A percentile compares a stretch with the other conserved stretches of the same genome.
These are phyloP conservation scores for Botryotinia convoluta DNA, from an alignment of 2,329 filamentous ascomycete genomes.

Conservation along the genomic window DNA sequence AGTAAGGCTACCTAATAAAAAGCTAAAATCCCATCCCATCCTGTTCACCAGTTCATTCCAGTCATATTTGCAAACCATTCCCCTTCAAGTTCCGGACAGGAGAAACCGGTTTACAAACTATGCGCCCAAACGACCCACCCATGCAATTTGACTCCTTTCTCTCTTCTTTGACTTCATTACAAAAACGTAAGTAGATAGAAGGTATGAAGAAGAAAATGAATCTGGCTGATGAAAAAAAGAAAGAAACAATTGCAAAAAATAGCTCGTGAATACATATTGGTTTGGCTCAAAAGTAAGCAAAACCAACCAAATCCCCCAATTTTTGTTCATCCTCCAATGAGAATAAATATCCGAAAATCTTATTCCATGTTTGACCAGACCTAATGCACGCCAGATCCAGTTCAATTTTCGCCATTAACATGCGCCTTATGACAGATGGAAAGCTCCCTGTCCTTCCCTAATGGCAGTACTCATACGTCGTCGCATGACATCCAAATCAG, in stretches of 20 bases:
- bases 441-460: conserved; percentile 93
- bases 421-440: conserved; percentile 75
- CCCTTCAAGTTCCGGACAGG: neutral
- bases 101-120: conserved; percentile 24
- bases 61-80: conserved; percentile 13
- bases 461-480: conserved; percentile 81
- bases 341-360: conserved; percentile 28
- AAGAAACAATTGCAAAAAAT: conserved; percentile 19
- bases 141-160: conserved; percentile 36
- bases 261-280: conserved; percentile 24
- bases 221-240: conserved; percentile 16
- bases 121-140: conserved; percentile 39
- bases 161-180: conserved; percentile 26
- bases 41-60: conserved; percentile 12
- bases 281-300: conserved; percentile 29
- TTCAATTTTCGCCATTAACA: conserved; percentile 24
- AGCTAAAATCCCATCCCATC: neutral
- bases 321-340: conserved; percentile 20
- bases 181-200: conserved; percentile 13
- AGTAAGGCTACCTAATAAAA: neutral
- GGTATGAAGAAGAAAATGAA: neutral
- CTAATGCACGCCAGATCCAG: conserved; percentile 21
- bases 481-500: conserved; percentile 69
- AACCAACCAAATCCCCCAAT: conserved; percentile 12
- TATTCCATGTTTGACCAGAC: conserved; percentile 9